These are phyloP conservation scores for Gloeophyllum trabeum DNA, from an alignment of 768 basidiomycete genomes.

Conservation along the genomic window DNA sequence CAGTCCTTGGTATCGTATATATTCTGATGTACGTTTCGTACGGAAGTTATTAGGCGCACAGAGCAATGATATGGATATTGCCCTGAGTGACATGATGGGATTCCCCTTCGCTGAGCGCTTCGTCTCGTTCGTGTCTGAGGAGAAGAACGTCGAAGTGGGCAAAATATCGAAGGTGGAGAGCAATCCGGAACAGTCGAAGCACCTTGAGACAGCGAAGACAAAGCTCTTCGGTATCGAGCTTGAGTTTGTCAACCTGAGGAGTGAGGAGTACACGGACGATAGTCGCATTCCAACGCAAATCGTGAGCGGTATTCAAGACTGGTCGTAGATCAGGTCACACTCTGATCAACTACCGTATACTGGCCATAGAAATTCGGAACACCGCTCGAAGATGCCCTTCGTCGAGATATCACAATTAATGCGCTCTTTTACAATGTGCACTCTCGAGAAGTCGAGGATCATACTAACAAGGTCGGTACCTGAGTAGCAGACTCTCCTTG, in stretches of 20 bases:
- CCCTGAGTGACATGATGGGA: constrained; percentile 84
- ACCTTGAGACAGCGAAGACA: constrained; percentile 90
- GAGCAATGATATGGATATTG: constrained; percentile 91
- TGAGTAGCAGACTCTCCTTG: not conserved
- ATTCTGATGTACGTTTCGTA: too few species aligned
- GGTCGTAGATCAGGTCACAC: too few species aligned
- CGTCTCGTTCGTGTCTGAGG: constrained; percentile 17
- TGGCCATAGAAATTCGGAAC: constrained; percentile 73
- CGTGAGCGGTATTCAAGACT: too few species aligned
- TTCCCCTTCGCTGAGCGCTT: constrained; percentile 64
- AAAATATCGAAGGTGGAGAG: constrained; percentile 75
- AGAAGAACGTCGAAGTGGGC: constrained; percentile 39
- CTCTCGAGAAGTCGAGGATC: constrained; percentile 75
- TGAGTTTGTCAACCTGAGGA: constrained; percentile 89
- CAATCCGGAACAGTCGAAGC: constrained; percentile 96
- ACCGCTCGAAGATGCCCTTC: constrained; percentile 79
- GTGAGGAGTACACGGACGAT: constrained; percentile 79
- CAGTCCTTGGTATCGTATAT: not conserved
- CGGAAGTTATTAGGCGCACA: constrained; percentile 68
- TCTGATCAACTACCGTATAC: too few species aligned
- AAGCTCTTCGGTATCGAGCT: constrained; percentile 72
- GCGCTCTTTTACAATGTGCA: constrained; percentile 95
- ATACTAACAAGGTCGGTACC: constrained; percentile 54
- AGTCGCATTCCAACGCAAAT: constrained; percentile 86
- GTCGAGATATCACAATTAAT: constrained; percentile 94